phyloP scores from a whole-genome alignment of 495 filamentous ascomycete species.

The Hypoxylon fuscum region DNA sequence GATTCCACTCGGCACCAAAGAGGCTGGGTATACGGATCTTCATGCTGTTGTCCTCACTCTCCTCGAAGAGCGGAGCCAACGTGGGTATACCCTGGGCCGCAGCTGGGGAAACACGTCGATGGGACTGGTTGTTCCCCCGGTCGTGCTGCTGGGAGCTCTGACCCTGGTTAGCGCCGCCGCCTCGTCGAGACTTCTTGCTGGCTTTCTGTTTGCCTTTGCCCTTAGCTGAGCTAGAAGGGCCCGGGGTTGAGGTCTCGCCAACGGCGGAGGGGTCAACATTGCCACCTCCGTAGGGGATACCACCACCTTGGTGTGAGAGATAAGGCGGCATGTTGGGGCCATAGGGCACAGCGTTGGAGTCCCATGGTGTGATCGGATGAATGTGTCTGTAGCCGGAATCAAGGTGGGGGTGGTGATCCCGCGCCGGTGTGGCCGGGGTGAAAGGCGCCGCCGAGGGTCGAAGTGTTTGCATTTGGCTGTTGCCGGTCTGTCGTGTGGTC shows the following conservation, averaged over 20 bases:
- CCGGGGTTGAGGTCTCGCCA: too few species aligned
- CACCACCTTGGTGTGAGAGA: too few species aligned
- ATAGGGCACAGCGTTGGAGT: neutral
- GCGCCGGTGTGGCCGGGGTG: neutral
- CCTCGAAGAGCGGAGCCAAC: constrained; percentile 40
- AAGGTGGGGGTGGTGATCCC: too few species aligned
- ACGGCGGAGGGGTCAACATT: too few species aligned
- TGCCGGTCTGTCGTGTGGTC: neutral
- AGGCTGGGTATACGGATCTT: constrained; percentile 46
- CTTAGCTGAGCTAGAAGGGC: too few species aligned
- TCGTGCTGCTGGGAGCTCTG: too few species aligned
- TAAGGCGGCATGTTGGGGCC: neutral
- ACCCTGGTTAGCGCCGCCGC: neutral
- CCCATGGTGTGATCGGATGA: neutral
- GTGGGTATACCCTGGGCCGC: neutral
- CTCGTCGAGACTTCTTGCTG: neutral
- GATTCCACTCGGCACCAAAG: constrained; percentile 53
- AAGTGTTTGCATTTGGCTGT: neutral
- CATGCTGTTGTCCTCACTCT: constrained; percentile 30
- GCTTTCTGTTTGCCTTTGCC: neutral
- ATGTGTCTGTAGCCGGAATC: neutral
- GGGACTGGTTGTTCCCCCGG: too few species aligned
- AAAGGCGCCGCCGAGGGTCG: neutral
- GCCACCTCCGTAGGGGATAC: too few species aligned
- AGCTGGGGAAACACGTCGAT: neutral